These are phyloP conservation scores for Paspalum notatum DNA, from an alignment of 176 grass and related monocot species.

Conservation along the genomic window DNA sequence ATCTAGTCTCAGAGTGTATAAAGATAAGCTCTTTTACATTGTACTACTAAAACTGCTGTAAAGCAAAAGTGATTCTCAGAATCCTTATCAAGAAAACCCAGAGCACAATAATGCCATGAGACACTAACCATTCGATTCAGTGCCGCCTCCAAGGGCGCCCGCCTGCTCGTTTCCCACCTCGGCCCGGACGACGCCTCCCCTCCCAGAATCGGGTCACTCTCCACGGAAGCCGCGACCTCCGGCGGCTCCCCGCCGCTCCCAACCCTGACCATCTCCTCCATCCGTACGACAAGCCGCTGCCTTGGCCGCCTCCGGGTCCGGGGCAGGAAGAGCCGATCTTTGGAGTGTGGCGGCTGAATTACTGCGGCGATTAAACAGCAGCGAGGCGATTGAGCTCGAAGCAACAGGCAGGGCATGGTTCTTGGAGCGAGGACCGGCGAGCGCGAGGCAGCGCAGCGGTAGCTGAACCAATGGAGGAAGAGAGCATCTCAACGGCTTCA, in stretches of 20 bases:
- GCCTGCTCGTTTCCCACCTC: slow-evolving; percentile 5
- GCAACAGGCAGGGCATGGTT: slow-evolving; percentile 39
- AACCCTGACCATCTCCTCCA: slow-evolving; percentile 45
- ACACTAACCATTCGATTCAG: slow-evolving; percentile 57
- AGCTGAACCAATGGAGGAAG: background rate
- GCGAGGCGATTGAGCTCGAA: background rate
- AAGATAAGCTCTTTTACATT: background rate
- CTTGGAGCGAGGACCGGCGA: background rate
- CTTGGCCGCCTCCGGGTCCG: slow-evolving; percentile 22
- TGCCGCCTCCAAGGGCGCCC: slow-evolving; percentile 31
- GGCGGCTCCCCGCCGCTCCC: slow-evolving; percentile 23
- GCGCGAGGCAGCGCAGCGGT: slow-evolving; percentile 13
- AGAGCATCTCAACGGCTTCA: slow-evolving; percentile 37
- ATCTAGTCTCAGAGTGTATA: slow-evolving; percentile 11
- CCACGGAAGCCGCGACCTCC: slow-evolving; percentile 28
- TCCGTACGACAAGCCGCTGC: slow-evolving; percentile 17
- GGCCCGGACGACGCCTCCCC: slow-evolving; percentile 2
- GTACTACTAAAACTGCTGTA: background rate
- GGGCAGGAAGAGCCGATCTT: slow-evolving; percentile 28
- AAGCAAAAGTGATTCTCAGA: background rate
- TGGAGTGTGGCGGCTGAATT: background rate
- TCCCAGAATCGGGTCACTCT: slow-evolving; percentile 46
- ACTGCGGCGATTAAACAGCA: background rate
- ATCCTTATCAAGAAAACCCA: background rate
- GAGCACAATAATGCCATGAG: background rate